A percentile compares a stretch with the other conserved stretches of the same genome.
These are phyloP conservation scores for Aphanomyces euteiches DNA, from an alignment of 352 stramenopile species.

Conservation along the genomic window DNA sequence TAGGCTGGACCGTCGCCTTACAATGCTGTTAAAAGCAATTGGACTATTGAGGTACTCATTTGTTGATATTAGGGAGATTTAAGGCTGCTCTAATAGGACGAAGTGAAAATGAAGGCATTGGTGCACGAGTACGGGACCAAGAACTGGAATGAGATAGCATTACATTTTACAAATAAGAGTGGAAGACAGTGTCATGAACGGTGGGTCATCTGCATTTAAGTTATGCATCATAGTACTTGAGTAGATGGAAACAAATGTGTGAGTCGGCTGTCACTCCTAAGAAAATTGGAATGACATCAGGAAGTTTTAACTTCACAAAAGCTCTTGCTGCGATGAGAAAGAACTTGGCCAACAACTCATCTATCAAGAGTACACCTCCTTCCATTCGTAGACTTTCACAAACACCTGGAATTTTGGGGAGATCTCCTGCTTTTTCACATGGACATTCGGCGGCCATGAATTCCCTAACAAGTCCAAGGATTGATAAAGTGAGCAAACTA, in stretches of 20 bases:
- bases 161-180: conserved; percentile 29
- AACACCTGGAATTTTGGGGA: conserved; percentile 16
- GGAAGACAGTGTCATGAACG: conserved; percentile 29
- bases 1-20: not conserved
- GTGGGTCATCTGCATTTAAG: not conserved
- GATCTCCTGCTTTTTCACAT: not conserved
- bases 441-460: not conserved
- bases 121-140: conserved; percentile 26
- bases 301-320: conserved; percentile 17
- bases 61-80: not conserved
- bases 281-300: not conserved
- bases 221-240: not conserved
- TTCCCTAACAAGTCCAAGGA: conserved; percentile 4
- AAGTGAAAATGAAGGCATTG: conserved; percentile 16
- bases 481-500: conserved; percentile 29
- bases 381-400: not conserved
- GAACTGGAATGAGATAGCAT: conserved; percentile 30
- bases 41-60: conserved; percentile 18
- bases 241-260: conserved; percentile 25
- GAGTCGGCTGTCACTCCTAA: not conserved
- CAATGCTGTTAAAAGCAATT: conserved; percentile 6
- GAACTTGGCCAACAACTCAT: not conserved
- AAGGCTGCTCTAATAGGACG: conserved; percentile 16
- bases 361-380: conserved; percentile 2
- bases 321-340: conserved; percentile 8